Percentiles rank a stretch among this genome's conserved stretches.
Conservation (phyloP, 352 stramenopile genomes). For the Phytophthora meadii region DNA sequence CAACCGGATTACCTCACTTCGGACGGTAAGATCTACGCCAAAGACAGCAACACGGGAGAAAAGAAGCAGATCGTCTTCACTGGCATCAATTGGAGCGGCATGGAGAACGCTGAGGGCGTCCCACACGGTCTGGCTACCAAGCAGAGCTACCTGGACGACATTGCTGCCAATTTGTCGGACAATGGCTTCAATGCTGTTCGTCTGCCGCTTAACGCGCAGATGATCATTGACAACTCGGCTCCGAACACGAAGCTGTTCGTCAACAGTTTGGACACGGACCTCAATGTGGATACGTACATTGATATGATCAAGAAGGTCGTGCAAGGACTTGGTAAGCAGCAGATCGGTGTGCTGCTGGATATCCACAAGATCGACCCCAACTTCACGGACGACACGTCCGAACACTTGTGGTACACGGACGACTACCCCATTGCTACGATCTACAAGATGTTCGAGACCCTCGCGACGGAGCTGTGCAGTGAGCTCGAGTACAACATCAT, state of each 20-base stretch:
- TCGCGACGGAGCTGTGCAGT: slow-evolving; percentile 72
- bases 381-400: slow-evolving; percentile 74
- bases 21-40: slow-evolving; percentile 73
- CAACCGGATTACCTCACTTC: slow-evolving; percentile 74
- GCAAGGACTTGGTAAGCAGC: slow-evolving; percentile 79
- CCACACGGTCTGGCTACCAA: slow-evolving; percentile 75
- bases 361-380: slow-evolving; percentile 87
- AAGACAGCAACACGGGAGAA: slow-evolving; percentile 47
- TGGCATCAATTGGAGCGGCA: slow-evolving; percentile 90
- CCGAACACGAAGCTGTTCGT: slow-evolving; percentile 74
- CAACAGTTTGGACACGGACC: slow-evolving; percentile 60
- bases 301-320: slow-evolving; percentile 88
- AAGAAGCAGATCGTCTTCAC: slow-evolving; percentile 79
- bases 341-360: slow-evolving; percentile 84
- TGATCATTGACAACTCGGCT: slow-evolving; percentile 74
- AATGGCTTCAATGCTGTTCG: slow-evolving; percentile 82
- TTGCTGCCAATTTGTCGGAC: slow-evolving; percentile 65
- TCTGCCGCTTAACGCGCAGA: slow-evolving; percentile 84
- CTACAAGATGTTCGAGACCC: slow-evolving; percentile 75
- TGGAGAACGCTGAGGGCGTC: slow-evolving; percentile 84
- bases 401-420: slow-evolving; percentile 78
- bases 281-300: slow-evolving; percentile 79
- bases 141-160: slow-evolving; percentile 75
- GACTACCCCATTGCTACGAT: slow-evolving; percentile 60
- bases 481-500: slow-evolving; percentile 88